Percentiles rank a stretch among this genome's conserved stretches.
Conservation (phyloP, 345 rosid genomes). For the Heritiera littoralis region DNA sequence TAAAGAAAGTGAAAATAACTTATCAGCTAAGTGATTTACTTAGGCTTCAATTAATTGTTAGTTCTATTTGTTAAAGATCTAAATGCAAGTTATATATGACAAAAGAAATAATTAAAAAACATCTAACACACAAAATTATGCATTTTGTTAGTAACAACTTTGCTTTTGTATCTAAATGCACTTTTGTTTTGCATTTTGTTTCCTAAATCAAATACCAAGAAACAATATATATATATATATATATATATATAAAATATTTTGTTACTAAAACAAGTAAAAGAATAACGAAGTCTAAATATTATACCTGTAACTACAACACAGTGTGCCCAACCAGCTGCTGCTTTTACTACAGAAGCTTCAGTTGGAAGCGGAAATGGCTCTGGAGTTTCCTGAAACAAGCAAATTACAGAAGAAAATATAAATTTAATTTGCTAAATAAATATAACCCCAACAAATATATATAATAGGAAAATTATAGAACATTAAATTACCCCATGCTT, state of each 20-base stretch:
- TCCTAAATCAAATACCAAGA: background rate
- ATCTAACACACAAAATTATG: background rate
- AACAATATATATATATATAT: too few relatives aligned
- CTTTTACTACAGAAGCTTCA: constrained; percentile 61
- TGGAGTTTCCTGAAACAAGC: constrained; percentile 69
- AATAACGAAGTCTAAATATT: background rate
- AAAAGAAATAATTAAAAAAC: background rate
- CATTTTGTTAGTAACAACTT: background rate
- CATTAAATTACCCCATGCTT: constrained; percentile 77
- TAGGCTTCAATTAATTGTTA: background rate
- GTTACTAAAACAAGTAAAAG: background rate
- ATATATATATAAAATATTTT: too few relatives aligned
- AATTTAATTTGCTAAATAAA: constrained; percentile 11
- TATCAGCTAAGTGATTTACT: constrained; percentile 6
- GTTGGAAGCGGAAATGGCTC: constrained; percentile 93
- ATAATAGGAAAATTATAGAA: constrained; percentile 3
- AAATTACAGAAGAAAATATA: constrained; percentile 12
- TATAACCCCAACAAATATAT: background rate
- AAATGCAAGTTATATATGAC: background rate
- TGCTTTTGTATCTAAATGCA: background rate
- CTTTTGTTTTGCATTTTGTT: background rate
- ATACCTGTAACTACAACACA: constrained; percentile 88
- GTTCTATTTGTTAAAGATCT: background rate
- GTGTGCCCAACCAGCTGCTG: constrained; percentile 99
- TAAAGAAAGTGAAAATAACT: constrained; percentile 20